Percentiles rank a stretch among this genome's conserved stretches.
phyloP scores from a whole-genome alignment of 2,329 filamentous ascomycete species.

The Alternaria postmessia region DNA sequence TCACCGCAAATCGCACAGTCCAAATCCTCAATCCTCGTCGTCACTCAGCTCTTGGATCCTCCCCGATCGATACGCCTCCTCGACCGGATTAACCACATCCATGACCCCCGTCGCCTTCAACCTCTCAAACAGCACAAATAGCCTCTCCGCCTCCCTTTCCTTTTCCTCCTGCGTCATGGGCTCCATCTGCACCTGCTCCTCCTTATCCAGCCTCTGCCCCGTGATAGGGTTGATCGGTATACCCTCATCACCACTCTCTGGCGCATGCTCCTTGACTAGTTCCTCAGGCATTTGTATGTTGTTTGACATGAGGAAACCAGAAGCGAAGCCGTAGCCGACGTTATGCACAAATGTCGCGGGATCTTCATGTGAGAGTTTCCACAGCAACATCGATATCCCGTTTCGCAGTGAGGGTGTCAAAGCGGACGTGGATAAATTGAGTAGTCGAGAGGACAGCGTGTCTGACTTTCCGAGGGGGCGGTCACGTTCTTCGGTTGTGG shows the following conservation, averaged over 20 bases:
- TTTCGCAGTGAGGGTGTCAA: conserved; percentile 75
- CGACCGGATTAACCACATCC: conserved; percentile 80
- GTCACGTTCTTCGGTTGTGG: conserved; percentile 77
- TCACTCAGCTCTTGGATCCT: conserved; percentile 73
- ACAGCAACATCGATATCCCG: conserved; percentile 80
- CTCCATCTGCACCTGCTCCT: conserved; percentile 65
- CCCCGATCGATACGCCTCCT: conserved; percentile 72
- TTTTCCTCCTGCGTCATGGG: conserved; percentile 93
- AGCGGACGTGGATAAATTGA: conserved; percentile 79
- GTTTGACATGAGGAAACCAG: conserved; percentile 86
- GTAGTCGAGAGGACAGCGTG: conserved; percentile 76
- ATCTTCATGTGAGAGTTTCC: conserved; percentile 84
- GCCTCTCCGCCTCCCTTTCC: conserved; percentile 84
- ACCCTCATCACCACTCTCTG: conserved; percentile 32
- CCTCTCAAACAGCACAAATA: conserved; percentile 91
- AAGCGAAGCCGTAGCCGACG: conserved; percentile 92
- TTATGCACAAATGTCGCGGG: conserved; percentile 84
- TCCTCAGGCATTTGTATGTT: conserved; percentile 79
- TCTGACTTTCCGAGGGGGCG: conserved; percentile 78
- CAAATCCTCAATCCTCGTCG: conserved; percentile 44
- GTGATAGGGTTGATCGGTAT: conserved; percentile 80
- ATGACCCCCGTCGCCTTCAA: conserved; percentile 79
- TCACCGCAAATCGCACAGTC: too few relatives aligned
- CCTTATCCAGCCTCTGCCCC: conserved; percentile 78
- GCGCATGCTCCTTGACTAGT: conserved; percentile 64